Percentiles rank a stretch among this genome's conserved stretches.
Conservation (phyloP, 1,139 yeast genomes). For the Blastobotrys aristatus region DNA sequence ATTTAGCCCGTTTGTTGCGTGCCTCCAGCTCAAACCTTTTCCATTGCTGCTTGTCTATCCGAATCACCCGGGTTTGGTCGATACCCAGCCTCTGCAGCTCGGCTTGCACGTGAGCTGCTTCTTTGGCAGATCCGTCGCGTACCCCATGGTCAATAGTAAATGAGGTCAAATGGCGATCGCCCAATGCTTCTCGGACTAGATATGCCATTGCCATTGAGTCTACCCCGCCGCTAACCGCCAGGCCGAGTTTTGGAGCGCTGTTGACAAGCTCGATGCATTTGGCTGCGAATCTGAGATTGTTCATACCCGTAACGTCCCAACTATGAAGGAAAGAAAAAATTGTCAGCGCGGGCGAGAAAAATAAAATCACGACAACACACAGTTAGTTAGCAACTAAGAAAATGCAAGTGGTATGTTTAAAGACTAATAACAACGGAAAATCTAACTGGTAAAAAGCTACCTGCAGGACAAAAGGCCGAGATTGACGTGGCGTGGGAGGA, state of each 20-base stretch:
- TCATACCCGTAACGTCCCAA: not conserved
- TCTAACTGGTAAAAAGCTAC: constrained; percentile 11
- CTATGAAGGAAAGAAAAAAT: not conserved
- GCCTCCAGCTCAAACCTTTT: constrained; percentile 24
- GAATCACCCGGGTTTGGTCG: constrained; percentile 36
- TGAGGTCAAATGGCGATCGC: constrained; percentile 37
- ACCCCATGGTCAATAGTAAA: constrained; percentile 57
- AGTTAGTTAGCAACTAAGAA: not conserved
- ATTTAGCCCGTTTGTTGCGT: constrained; percentile 47
- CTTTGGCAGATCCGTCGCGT: constrained; percentile 44
- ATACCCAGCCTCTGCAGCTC: constrained; percentile 40
- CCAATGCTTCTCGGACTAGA: constrained; percentile 36
- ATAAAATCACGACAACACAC: not conserved
- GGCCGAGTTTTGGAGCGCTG: constrained; percentile 23
- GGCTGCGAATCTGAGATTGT: not conserved
- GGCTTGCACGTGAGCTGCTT: constrained; percentile 43
- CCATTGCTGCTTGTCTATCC: constrained; percentile 15
- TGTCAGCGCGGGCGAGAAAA: too few relatives aligned
- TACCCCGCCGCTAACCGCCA: constrained; percentile 75
- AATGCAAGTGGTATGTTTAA: constrained; percentile 13
- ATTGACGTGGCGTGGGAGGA: constrained; percentile 84
- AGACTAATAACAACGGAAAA: not conserved
- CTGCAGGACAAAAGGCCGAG: constrained; percentile 41
- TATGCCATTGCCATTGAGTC: constrained; percentile 69
- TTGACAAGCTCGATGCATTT: constrained; percentile 2